Evolutionary conservation across 1,284 basidiomycete genomes (phyloP).

Genomic region (Naganishia sp.): DNA sequence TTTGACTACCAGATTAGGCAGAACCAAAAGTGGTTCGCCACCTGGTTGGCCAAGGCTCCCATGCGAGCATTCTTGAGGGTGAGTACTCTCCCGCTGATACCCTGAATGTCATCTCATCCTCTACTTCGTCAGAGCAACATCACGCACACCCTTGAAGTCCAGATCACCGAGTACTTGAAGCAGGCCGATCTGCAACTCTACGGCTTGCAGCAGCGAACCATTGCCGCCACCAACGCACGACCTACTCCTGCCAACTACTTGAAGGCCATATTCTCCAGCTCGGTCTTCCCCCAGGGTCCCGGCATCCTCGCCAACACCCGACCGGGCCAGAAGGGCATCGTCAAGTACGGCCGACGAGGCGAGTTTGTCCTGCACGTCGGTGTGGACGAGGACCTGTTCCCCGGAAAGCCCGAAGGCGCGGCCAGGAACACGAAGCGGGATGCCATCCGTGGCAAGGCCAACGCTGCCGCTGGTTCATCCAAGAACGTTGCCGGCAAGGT

Average conservation of each 20-base stretch:
- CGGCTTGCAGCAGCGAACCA: conserved; percentile 54
- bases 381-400: conserved; percentile 55
- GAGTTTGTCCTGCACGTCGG: conserved; percentile 57
- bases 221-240: conserved; percentile 54
- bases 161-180: conserved; percentile 47
- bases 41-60: conserved; percentile 49
- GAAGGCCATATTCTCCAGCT: conserved; percentile 55
- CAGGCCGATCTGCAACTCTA: conserved; percentile 49
- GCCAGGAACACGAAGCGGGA: conserved; percentile 46
- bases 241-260: conserved; percentile 54
- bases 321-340: conserved; percentile 50
- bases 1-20: conserved; percentile 51
- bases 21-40: conserved; percentile 47
- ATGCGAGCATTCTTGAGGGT: conserved; percentile 49
- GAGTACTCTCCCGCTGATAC: conserved; percentile 18
- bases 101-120: conserved; percentile 21
- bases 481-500: conserved; percentile 41
- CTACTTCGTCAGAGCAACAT: conserved; percentile 44
- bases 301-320: conserved; percentile 39
- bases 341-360: conserved; percentile 54
- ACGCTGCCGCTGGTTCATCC: conserved; percentile 35
- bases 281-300: conserved; percentile 43
- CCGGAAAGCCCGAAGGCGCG: conserved; percentile 47
- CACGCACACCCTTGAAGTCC: conserved; percentile 51
- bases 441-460: conserved; percentile 42